These are phyloP conservation scores for Sicyos edulis DNA, from an alignment of 306 rosid species.

Conservation along the genomic window DNA sequence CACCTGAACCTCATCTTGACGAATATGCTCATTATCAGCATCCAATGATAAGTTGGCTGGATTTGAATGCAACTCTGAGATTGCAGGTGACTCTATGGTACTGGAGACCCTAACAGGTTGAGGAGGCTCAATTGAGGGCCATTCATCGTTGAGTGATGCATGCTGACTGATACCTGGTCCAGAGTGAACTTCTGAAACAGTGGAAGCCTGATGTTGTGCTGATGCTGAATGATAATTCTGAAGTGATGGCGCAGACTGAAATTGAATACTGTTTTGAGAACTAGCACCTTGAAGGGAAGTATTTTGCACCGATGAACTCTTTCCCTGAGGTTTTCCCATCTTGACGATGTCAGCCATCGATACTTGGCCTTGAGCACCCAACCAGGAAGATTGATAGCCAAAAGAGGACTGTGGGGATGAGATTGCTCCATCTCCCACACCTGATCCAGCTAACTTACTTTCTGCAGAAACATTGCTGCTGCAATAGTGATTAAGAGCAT, in stretches of 20 bases:
- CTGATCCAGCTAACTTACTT: conserved; percentile 32
- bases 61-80: conserved; percentile 42
- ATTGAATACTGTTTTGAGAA: conserved; percentile 37
- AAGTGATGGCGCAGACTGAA: conserved; percentile 36
- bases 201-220: conserved; percentile 44
- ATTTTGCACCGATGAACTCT: conserved; percentile 20
- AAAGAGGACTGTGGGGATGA: conserved; percentile 54
- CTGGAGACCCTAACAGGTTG: conserved; percentile 43
- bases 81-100: conserved; percentile 44
- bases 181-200: conserved; percentile 35
- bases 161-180: conserved; percentile 38
- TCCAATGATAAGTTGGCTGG: conserved; percentile 39
- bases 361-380: conserved; percentile 66
- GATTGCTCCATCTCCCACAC: conserved; percentile 45
- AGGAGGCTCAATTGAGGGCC: conserved; percentile 83
- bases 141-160: conserved; percentile 51
- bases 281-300: conserved; percentile 37
- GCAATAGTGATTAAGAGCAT: conserved; percentile 33
- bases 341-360: conserved; percentile 91
- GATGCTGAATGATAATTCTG: conserved; percentile 35
- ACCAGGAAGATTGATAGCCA: conserved; percentile 79
- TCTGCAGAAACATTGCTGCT: conserved; percentile 57
- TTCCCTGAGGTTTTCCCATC: conserved; percentile 80
- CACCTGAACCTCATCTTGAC: conserved; percentile 42
- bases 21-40: conserved; percentile 38